Base-by-base conservation (phyloP, 257 asterid genomes). In the Solanum medicagineum region DNA sequence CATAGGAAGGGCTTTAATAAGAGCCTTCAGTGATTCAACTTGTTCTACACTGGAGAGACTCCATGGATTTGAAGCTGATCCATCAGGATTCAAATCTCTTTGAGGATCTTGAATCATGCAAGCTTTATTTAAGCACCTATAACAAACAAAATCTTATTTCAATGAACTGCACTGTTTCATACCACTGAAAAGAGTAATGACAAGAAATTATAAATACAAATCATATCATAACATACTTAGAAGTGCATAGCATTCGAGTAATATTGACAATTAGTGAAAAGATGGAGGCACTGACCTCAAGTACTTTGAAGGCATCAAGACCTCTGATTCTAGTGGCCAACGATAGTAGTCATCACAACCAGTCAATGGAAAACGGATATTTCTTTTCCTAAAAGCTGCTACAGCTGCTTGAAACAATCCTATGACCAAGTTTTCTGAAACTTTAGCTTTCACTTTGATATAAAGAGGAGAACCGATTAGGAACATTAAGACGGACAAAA, bases 381-480 rank as follows among this genome's bases (percentile, higher is more conserved):
- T 40, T 83, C 86, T 86, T 62, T 73, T 86, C 44, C 86, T 71
- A 82, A 60, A 86, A 47, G 86, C 80, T 47, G 88, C 86, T 16
- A 83, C 86, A 73, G 4, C 80, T 42, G 75, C 85, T 87, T 84
- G 89, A n/a, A 80, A 32, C 32, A 84, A 84, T 66, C 87, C 85
- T 7, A 71, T 47, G 8, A 84, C 10, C 79, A 87, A 66, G 80
- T 70, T 87, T 32, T 80, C 20, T 1, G 10, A 15, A 55, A 6
- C 14, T 20, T 54, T 80, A n/a, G 62, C 70, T 80, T 57, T 44
- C 13, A 63, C 81, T 44, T 80, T 87, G 47, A 87, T 22, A 59
- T 87, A 87, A 55, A 84, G 68, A 4, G 85, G 62, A 66, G 85
- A 87, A 17, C 85, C 87, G n/a, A 80, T 45, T 47, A 66, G 54